Percentiles rank a stretch among this genome's conserved stretches.
These are phyloP conservation scores for Saxophila tyrrhenica DNA, from an alignment of 495 filamentous ascomycete genomes.

Conservation along the genomic window DNA sequence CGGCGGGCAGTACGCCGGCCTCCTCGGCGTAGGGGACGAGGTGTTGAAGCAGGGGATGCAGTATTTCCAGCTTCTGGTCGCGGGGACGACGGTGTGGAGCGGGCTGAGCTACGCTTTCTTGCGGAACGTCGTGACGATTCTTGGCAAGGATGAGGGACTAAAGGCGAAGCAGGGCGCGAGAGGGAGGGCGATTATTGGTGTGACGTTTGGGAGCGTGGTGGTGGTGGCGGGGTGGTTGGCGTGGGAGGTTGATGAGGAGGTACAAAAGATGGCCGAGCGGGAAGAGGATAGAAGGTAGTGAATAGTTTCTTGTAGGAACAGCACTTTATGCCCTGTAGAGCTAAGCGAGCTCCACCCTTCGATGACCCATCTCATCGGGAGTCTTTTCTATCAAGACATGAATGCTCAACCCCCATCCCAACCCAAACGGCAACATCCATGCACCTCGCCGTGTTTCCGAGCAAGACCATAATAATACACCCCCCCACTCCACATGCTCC, in stretches of 20 bases:
- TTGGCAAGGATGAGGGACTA: conserved; percentile 28
- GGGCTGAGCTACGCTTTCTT: conserved; percentile 30
- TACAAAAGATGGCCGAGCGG: background rate
- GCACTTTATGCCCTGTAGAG: too few relatives aligned
- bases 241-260: conserved; percentile 2
- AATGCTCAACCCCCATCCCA: too few relatives aligned
- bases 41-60: conserved; percentile 20
- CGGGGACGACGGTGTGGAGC: conserved; percentile 30
- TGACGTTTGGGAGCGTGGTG: conserved; percentile 26
- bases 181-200: conserved; percentile 29
- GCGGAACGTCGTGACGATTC: conserved; percentile 30
- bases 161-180: conserved; percentile 32
- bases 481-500: background rate
- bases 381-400: too few relatives aligned
- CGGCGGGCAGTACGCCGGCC: background rate
- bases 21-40: conserved; percentile 14
- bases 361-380: too few relatives aligned
- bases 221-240: conserved; percentile 23
- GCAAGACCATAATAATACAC: background rate
- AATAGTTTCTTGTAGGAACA: too few relatives aligned
- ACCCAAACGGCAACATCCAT: too few relatives aligned
- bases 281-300: too few relatives aligned
- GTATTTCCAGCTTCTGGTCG: conserved; percentile 26
- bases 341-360: too few relatives aligned
- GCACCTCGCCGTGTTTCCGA: too few relatives aligned